Percentiles rank a stretch among this genome's conserved stretches.
phyloP scores from a whole-genome alignment of 2,329 filamentous ascomycete species.

The Fusarium vanettenii region DNA sequence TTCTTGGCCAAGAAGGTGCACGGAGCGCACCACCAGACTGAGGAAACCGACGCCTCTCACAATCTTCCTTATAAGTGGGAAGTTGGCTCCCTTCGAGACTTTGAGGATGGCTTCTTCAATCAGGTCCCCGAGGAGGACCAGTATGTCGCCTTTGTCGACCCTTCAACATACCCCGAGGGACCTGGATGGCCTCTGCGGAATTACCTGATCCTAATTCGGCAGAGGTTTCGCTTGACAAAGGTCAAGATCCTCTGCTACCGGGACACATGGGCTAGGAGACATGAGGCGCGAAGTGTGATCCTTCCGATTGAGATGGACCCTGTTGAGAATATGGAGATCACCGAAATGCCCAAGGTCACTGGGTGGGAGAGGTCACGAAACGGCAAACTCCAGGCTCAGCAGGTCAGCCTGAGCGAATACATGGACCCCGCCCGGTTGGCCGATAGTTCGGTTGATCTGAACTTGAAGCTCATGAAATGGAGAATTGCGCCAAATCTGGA shows the following conservation, averaged over 20 bases:
- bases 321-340: slow-evolving; percentile 55
- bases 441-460: slow-evolving; percentile 94
- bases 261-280: slow-evolving; percentile 80
- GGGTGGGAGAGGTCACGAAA: slow-evolving; percentile 91
- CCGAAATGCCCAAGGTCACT: slow-evolving; percentile 85
- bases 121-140: slow-evolving; percentile 76
- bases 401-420: slow-evolving; percentile 88
- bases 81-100: slow-evolving; percentile 79
- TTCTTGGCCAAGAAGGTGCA: slow-evolving; percentile 88
- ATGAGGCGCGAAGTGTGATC: slow-evolving; percentile 85
- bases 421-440: slow-evolving; percentile 91
- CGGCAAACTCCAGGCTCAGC: slow-evolving; percentile 81
- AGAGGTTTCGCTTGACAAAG: slow-evolving; percentile 80
- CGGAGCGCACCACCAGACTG: slow-evolving; percentile 55
- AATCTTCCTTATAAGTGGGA: slow-evolving; percentile 78
- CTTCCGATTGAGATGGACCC: slow-evolving; percentile 72
- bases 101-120: slow-evolving; percentile 89
- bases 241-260: slow-evolving; percentile 92
- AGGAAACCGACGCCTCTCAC: slow-evolving; percentile 59
- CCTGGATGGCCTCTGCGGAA: slow-evolving; percentile 96
- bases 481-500: slow-evolving; percentile 89
- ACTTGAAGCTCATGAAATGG: slow-evolving; percentile 99
- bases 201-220: slow-evolving; percentile 83
- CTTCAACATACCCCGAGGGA: slow-evolving; percentile 87
- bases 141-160: slow-evolving; percentile 89